phyloP scores from a whole-genome alignment of 768 basidiomycete species.

The Sarcodon aspratus region DNA sequence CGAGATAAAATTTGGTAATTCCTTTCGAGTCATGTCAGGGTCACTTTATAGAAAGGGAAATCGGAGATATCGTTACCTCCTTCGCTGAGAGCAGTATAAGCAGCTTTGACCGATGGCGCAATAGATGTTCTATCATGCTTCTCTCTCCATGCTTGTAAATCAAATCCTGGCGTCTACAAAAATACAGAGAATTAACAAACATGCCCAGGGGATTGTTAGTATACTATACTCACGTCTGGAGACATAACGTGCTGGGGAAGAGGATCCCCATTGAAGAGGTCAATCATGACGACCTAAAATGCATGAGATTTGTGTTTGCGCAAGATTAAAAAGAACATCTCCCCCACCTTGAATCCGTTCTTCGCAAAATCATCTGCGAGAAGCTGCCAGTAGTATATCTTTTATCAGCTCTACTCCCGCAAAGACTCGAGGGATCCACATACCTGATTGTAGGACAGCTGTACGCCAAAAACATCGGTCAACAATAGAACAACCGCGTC shows the following conservation, averaged over 20 bases:
- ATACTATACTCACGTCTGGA: too few species aligned
- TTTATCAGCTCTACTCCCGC: too few species aligned
- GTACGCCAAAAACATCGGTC: constrained; percentile 22
- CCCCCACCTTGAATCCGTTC: constrained; percentile 16
- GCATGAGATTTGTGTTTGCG: too few species aligned
- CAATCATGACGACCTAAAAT: constrained; percentile 9
- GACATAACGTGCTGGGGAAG: constrained; percentile 4
- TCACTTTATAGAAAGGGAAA: constrained; percentile 30
- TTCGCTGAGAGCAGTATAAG: constrained; percentile 20
- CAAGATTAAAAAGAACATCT: too few species aligned
- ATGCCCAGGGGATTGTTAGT: constrained; percentile 17
- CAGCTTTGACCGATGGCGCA: constrained; percentile 3
- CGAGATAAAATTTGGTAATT: constrained; percentile 21
- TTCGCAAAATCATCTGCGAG: constrained; percentile 21
- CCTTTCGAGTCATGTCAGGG: constrained; percentile 7
- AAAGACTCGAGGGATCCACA: neutral
- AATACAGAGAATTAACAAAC: constrained; percentile 24
- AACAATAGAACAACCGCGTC: constrained; percentile 26
- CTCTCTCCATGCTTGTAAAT: too few species aligned
- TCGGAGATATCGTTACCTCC: neutral
- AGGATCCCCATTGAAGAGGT: constrained; percentile 16
- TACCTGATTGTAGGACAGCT: constrained; percentile 18
- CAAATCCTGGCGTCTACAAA: constrained; percentile 14
- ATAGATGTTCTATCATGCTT: neutral
- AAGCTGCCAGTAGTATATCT: constrained; percentile 7